Evolutionary conservation across 192 early-diverging fungal genomes (phyloP).

Genomic region (Chytriomyces sp.): DNA sequence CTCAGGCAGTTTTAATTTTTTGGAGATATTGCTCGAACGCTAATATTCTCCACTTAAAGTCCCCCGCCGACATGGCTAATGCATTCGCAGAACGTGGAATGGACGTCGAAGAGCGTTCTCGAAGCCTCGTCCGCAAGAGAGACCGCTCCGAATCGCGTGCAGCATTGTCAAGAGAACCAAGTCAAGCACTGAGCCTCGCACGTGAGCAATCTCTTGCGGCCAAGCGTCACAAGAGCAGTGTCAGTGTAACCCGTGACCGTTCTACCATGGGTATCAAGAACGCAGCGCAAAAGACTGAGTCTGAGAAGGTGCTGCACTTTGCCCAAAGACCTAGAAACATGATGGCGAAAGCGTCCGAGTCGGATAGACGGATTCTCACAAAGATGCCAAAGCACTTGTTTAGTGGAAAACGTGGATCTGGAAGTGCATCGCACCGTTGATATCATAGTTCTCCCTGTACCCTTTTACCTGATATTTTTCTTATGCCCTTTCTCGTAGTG

Average conservation of each 20-base stretch:
- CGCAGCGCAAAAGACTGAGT: constrained; percentile 61
- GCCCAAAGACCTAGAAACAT: constrained; percentile 76
- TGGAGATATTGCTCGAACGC: background rate
- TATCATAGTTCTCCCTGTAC: too few species aligned
- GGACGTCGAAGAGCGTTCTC: constrained; percentile 66
- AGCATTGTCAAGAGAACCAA: background rate
- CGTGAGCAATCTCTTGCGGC: constrained; percentile 32
- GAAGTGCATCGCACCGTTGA: constrained; percentile 49
- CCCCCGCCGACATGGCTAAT: constrained; percentile 58
- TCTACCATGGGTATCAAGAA: constrained; percentile 75
- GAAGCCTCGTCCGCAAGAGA: constrained; percentile 74
- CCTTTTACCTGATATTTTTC: too few species aligned
- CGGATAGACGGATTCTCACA: constrained; percentile 87
- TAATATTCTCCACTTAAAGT: constrained; percentile 2
- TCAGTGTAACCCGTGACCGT: constrained; percentile 44
- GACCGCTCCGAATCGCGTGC: constrained; percentile 70
- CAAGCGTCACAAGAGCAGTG: constrained; percentile 39
- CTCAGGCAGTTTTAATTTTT: background rate
- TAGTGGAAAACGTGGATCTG: constrained; percentile 78
- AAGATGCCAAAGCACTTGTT: constrained; percentile 99
- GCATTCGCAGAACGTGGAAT: constrained; percentile 78
- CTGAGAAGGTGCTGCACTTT: constrained; percentile 78
- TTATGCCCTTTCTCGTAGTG: too few species aligned
- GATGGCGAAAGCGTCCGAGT: constrained; percentile 84
- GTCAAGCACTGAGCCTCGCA: background rate